Base-by-base conservation (phyloP, 2,329 filamentous ascomycete species). In the Biscogniauxia marginata region DNA sequence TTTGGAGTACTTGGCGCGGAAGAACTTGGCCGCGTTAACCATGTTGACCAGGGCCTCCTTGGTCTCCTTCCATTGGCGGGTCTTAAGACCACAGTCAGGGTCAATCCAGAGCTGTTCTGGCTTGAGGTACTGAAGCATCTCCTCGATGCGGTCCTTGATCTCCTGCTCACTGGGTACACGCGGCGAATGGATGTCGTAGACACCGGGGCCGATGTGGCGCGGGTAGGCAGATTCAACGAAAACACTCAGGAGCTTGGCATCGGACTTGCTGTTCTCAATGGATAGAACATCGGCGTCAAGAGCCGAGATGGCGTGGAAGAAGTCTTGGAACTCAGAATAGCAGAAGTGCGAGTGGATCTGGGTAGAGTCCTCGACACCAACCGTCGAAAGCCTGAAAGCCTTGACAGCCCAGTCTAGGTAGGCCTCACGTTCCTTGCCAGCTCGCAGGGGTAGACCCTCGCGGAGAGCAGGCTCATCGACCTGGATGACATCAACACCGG, bases 321-420 rank as follows among this genome's bases (percentile, higher is more conserved):
- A 99, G 84, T 99, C 95, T 83, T 99, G 95, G 91, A 99, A 99
- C 85, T 99, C 95, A 52, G 95, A 98, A 88, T 99, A 99, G 80
- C 95, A 99, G 90, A 99, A 99, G 85, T 99, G 95, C 63, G 93
- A 97, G 89, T 99, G 95, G 77, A 99, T 97, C 85, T 99, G 95
- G 67, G 95, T 99, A 57, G 89, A 90, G 78, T 99, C 91, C 80
- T 92, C 81, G 60, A 99, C 93, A 76, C 92, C 95, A 59, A 92
- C 87, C 70, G 93, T 96, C 65, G 93, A 88, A 67, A 99, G 91
- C 76, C 91, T 92, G 92, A 99, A 99, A 70, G 93, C 92, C 81
- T 96, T 88, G 71, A 99, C 95, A 60, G 95, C 95, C 95, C 95
- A 99, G 70, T 89, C 82, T 67, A 99, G 88, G 86, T 99, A 99